Evolutionary conservation across 371 early-diverging fungal genomes (phyloP), one percentile per base, ranked within the genome.

Genomic region (Mucor plumbeus): DNA sequence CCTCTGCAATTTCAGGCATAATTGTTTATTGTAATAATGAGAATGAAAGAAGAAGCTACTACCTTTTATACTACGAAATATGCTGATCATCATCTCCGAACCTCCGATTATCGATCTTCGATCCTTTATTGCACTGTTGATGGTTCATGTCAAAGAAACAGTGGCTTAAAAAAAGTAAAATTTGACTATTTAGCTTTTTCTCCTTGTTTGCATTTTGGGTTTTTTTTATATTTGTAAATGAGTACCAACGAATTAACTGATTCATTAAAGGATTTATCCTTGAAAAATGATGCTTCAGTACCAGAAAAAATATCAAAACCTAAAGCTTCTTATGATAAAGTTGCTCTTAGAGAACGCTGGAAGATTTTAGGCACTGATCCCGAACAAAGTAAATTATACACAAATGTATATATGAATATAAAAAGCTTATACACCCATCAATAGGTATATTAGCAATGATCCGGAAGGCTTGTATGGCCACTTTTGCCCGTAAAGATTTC

Each of bases 381-480:
- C 5, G 87, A 87, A 68, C 90, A 87, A 76, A 77, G 88, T 84
- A 80, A 55, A 61, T 31, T 3, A 31, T 11, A 47, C 9, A 38
- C 1, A 26, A 8, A 21, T n/a, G 4, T 44, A 15, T n/a, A 17
- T 17, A 44, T 44, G 44, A 14, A 0, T 3, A 44, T 15, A 17
- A n/a, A 44, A 15, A 44, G 44, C 14, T n/a, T 15, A 41, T 10
- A 14, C 31, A 38, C 13, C 34, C 26, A 14, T 26, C n/a, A 19
- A 43, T 71, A 90, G 89, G 78, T 56, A 90, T 93, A 36, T 77
- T 93, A 14, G 83, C 86, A 57, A 82, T 87, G 43, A 87, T 93
- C 41, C 85, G 82, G n/a, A 77, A 82, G 63, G 85, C 91, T 1
- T 92, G 90, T 67, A 75, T 82, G 31, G 80, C 80, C 0, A 88